Conservation (phyloP, 1,284 basidiomycete genomes). For the Mycena sp. region DNA sequence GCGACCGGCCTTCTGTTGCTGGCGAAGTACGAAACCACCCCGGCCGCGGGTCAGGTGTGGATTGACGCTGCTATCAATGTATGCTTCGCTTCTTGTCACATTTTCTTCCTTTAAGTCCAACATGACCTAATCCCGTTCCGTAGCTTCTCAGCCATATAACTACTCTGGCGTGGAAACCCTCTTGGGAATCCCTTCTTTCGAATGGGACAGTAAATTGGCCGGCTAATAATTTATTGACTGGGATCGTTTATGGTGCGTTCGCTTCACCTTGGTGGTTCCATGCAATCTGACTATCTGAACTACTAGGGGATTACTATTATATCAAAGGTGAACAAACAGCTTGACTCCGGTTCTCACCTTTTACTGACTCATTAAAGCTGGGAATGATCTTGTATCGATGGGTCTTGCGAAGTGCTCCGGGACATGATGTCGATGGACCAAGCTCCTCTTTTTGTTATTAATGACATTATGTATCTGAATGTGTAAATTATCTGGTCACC, state of each 20-base stretch:
- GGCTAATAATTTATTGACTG: constrained; percentile 64
- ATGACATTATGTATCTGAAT: not conserved
- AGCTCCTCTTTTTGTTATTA: no score
- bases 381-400: constrained; percentile 51
- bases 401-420: constrained; percentile 25
- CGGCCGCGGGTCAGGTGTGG: constrained; percentile 53
- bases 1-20: constrained; percentile 67
- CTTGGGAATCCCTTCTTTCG: constrained; percentile 70
- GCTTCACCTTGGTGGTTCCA: not conserved
- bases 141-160: constrained; percentile 64
- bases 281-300: not conserved
- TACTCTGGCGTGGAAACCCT: constrained; percentile 61
- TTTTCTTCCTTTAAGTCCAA: not conserved
- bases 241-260: constrained; percentile 68
- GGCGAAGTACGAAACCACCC: constrained; percentile 57
- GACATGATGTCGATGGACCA: no score
- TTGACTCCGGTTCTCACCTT: not conserved
- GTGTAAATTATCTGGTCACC: no score
- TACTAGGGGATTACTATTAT: constrained; percentile 56
- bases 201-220: constrained; percentile 75
- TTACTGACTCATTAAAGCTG: constrained; percentile 38
- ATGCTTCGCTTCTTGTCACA: constrained; percentile 12
- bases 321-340: constrained; percentile 23
- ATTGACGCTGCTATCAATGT: constrained; percentile 59
- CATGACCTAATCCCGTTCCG: not conserved